A percentile compares a stretch with the other conserved stretches of the same genome.
Conservation (phyloP, 2,329 filamentous ascomycete genomes). For the Colletotrichum godetiae region DNA sequence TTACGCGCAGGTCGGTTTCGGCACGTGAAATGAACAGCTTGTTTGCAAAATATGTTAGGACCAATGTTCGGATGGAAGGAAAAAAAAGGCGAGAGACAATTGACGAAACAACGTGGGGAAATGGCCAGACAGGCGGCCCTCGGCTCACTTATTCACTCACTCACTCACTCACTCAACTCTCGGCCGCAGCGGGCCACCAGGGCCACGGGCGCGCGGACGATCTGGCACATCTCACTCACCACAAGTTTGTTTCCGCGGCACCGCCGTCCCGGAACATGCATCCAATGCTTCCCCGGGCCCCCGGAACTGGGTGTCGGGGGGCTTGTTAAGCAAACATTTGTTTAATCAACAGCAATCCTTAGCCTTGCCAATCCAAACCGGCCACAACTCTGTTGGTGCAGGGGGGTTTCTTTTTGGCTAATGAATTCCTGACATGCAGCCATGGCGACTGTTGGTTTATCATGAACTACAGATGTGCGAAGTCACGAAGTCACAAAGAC, state of each 20-base stretch:
- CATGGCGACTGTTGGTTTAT: neutral
- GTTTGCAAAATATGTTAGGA: neutral
- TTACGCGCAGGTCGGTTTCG: conserved; percentile 16
- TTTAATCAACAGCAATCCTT: neutral
- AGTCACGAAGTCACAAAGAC: no score
- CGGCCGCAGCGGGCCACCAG: no score
- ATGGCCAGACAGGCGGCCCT: no score
- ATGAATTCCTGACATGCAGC: neutral
- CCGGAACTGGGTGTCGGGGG: neutral
- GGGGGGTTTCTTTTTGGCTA: neutral
- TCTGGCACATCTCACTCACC: conserved; percentile 1
- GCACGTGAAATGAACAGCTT: conserved; percentile 30
- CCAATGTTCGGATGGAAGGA: conserved; percentile 8
- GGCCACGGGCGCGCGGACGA: neutral
- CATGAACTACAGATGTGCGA: neutral
- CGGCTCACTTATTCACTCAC: no score
- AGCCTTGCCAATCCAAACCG: neutral
- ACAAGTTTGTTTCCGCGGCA: conserved; percentile 15
- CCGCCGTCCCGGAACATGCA: conserved; percentile 26
- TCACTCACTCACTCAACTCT: no score
- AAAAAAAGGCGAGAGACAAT: no score
- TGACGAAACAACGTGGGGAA: no score
- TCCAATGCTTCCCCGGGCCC: conserved; percentile 17
- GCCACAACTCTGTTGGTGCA: neutral
- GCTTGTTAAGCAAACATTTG: neutral